phyloP scores from a whole-genome alignment of 352 stramenopile genomes.

The Phytophthora megakarya region DNA sequence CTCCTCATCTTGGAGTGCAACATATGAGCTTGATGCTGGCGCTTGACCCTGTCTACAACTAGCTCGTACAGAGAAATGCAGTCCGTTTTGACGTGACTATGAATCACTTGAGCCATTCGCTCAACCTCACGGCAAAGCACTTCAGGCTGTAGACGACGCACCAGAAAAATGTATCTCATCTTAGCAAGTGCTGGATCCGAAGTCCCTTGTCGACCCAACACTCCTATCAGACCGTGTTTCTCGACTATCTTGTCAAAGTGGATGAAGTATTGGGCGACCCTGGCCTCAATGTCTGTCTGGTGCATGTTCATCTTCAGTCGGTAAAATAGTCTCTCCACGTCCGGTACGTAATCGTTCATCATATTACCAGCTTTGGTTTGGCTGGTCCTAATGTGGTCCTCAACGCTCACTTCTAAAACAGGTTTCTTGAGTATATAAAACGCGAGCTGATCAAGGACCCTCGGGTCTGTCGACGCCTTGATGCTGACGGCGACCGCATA shows the following conservation, averaged over 20 bases:
- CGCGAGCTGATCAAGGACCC: neutral
- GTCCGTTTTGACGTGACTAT: neutral
- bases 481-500: conserved; percentile 6
- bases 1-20: neutral
- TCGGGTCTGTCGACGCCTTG: neutral
- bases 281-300: too few species aligned
- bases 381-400: neutral
- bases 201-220: neutral
- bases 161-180: neutral
- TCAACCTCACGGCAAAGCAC: neutral
- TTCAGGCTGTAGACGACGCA: neutral
- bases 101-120: neutral
- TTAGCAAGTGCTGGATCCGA: neutral
- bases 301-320: too few species aligned
- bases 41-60: neutral
- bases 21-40: neutral
- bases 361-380: neutral
- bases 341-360: too few species aligned
- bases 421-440: conserved; percentile 1
- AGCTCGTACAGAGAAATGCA: neutral
- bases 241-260: neutral
- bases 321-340: too few species aligned
- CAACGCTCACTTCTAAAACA: neutral
- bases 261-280: neutral
- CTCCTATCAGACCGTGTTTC: neutral